Conservation (phyloP, 169 alveolate genomes). For the Blepharisma undulans region DNA sequence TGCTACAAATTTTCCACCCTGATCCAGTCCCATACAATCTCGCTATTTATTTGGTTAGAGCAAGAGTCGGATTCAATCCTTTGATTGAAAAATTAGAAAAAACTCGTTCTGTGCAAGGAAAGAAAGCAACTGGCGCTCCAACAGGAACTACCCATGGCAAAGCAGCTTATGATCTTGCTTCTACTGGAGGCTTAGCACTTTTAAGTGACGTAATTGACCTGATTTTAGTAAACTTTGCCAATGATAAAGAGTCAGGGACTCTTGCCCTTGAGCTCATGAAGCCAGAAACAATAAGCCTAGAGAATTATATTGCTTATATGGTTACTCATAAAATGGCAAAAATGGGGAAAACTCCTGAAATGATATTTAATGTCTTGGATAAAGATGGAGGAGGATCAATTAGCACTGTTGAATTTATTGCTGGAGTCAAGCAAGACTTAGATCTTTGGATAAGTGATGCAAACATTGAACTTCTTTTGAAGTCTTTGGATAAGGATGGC, state of each 20-base stretch:
- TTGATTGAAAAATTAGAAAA: constrained; percentile 23
- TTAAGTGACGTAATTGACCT: neutral
- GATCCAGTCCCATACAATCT: constrained; percentile 27
- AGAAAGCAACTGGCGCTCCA: neutral
- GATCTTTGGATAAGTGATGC: constrained; percentile 30
- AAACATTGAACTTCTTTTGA: neutral
- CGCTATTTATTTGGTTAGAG: neutral
- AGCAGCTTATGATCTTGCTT: constrained; percentile 21
- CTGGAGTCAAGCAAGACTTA: constrained; percentile 16
- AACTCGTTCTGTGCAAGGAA: neutral
- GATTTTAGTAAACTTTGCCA: neutral
- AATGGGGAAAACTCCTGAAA: constrained; percentile 36
- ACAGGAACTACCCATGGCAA: neutral
- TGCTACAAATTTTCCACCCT: constrained; percentile 34
- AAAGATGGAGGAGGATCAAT: constrained; percentile 40
- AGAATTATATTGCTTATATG: neutral
- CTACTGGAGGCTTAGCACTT: constrained; percentile 20
- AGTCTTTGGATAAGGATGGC: neutral
- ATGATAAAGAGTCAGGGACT: constrained; percentile 7
- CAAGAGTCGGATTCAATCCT: neutral
- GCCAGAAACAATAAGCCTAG: neutral
- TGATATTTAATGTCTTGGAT: constrained; percentile 8
- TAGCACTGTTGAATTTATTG: neutral
- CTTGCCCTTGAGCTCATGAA: neutral
- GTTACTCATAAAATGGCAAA: constrained; percentile 40